Evolutionary conservation across 345 rosid genomes (phyloP).

Genomic region (Eucalyptus polybractea): DNA sequence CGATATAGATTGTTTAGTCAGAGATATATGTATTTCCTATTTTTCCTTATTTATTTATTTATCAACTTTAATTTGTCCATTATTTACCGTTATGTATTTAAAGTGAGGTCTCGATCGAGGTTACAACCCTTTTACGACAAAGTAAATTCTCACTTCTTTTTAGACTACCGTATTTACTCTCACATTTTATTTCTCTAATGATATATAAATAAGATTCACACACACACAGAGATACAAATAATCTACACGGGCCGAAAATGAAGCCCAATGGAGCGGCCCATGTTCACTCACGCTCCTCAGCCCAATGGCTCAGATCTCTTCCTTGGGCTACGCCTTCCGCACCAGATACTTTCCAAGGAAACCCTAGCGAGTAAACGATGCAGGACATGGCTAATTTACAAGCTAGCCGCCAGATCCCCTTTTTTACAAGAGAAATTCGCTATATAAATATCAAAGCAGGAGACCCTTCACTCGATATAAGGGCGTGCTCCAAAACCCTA

Average conservation of each 20-base stretch:
- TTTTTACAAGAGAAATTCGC: not conserved
- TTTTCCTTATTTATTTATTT: not conserved
- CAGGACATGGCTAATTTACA: not conserved
- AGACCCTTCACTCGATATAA: accelerated
- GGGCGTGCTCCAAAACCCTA: not conserved
- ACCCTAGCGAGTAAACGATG: not conserved
- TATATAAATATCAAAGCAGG: not conserved
- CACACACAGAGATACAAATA: not conserved
- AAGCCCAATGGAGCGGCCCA: not conserved
- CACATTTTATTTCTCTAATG: not conserved
- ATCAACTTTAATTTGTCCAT: not conserved
- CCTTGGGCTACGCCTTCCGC: not conserved
- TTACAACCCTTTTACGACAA: not conserved
- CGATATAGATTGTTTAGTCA: accelerated
- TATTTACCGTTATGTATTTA: not conserved
- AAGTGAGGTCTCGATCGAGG: not conserved
- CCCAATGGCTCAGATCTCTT: not conserved
- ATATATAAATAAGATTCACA: not conserved
- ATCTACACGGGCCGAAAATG: not conserved
- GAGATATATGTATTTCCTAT: accelerated
- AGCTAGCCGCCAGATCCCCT: not conserved
- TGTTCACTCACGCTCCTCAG: not conserved
- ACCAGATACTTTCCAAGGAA: not conserved
- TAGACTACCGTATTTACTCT: not conserved
- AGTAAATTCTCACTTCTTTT: not conserved